These are phyloP conservation scores for Mortierella sp. DNA, from an alignment of 371 early-diverging fungal species.

Conservation along the genomic window DNA sequence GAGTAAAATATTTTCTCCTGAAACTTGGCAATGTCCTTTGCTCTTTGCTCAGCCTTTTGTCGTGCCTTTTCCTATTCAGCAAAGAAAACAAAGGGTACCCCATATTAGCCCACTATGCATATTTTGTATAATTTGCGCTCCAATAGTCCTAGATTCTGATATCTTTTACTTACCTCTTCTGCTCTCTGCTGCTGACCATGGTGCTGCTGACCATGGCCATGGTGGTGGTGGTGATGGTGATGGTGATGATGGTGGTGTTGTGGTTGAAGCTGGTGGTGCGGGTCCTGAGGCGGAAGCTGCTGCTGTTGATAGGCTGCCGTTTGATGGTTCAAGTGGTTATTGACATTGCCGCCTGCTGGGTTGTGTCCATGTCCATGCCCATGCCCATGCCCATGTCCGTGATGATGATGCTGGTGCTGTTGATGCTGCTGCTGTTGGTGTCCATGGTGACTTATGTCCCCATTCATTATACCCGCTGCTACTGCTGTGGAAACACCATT, in stretches of 20 bases:
- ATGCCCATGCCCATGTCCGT: too few relatives aligned
- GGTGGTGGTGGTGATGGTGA: slow-evolving; percentile 9
- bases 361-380: background rate
- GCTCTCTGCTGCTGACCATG: slow-evolving; percentile 19
- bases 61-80: slow-evolving; percentile 38
- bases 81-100: background rate
- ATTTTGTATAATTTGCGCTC: too few relatives aligned
- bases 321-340: background rate
- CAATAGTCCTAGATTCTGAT: too few relatives aligned
- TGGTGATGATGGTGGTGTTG: slow-evolving; percentile 14
- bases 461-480: background rate
- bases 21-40: slow-evolving; percentile 61
- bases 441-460: slow-evolving; percentile 19
- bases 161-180: slow-evolving; percentile 25
- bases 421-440: slow-evolving; percentile 26
- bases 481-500: background rate
- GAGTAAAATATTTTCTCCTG: slow-evolving; percentile 69
- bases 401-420: background rate
- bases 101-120: too few relatives aligned
- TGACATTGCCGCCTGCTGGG: background rate
- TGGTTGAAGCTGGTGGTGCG: slow-evolving; percentile 12
- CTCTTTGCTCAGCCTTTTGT: slow-evolving; percentile 55
- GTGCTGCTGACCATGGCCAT: slow-evolving; percentile 7
- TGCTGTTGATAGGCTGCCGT: too few relatives aligned
- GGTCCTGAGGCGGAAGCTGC: slow-evolving; percentile 3